These are phyloP conservation scores for Paramarasmius palmivorus DNA, from an alignment of 1,284 basidiomycete genomes.

Conservation along the genomic window DNA sequence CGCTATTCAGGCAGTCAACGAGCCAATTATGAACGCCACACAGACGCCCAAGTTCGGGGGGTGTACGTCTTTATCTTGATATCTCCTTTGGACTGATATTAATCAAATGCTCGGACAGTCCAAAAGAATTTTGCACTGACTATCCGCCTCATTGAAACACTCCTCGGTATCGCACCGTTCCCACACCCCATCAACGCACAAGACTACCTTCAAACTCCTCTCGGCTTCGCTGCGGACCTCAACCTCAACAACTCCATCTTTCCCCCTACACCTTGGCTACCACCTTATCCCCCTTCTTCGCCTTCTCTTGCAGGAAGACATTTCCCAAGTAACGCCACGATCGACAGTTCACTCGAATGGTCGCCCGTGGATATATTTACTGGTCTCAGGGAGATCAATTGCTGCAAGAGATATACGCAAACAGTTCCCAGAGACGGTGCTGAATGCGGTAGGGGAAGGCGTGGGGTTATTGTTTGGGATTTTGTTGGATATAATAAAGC, in stretches of 20 bases:
- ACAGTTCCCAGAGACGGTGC: conserved; percentile 45
- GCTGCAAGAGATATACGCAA: not conserved
- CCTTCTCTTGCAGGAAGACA: not conserved
- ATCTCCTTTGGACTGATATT: not conserved
- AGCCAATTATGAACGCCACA: conserved; percentile 68
- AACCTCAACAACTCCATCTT: conserved; percentile 17
- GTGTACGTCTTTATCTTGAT: conserved; percentile 43
- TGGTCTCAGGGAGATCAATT: not conserved
- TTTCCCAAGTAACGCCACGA: no score
- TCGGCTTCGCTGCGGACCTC: conserved; percentile 19
- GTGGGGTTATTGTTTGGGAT: conserved; percentile 52
- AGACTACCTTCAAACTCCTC: conserved; percentile 15
- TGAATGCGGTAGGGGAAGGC: conserved; percentile 44
- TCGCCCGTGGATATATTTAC: not conserved
- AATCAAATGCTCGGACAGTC: conserved; percentile 40
- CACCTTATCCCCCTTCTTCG: not conserved
- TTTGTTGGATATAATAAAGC: conserved; percentile 31
- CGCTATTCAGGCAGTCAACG: conserved; percentile 74
- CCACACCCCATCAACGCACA: not conserved
- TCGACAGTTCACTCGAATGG: no score
- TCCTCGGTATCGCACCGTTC: conserved; percentile 49
- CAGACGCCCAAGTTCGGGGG: conserved; percentile 67
- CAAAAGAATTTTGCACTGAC: conserved; percentile 70
- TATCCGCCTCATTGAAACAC: conserved; percentile 62
- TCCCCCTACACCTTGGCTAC: not conserved